Evolutionary conservation across 805 yeast species (phyloP), one percentile per base, ranked within the genome.

Genomic region (Schwanniomyces yamadae): DNA sequence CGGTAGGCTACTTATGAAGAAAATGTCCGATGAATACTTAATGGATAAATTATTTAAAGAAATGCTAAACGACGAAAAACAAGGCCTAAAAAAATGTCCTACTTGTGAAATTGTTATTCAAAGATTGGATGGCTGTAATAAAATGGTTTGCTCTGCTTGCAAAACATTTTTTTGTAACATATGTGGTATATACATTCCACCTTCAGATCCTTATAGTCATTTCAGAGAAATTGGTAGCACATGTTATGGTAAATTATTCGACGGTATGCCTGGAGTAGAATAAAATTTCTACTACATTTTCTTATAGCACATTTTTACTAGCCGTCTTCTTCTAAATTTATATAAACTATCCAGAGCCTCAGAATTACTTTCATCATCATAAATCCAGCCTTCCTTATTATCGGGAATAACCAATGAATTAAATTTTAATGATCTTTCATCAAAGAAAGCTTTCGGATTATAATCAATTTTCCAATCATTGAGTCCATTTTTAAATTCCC

Each of bases 391-490:
- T 2, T 58, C 50, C 6, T 53, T 59, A 23, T 59, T 55, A 3
- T 55, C 57, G 6, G 41, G 50, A n/a, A 55, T 53, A 2, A 44
- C 53, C 12, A 45, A 36, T 9, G 41, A 29, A 1, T 24, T 22
- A 13, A 33, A 23, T 4, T 35, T 39, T 9, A 75, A 49, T 1
- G 69, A 68, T 22, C 82, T 64, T 17, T 70, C 75, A 1, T 44
- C 31, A 5, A 78, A 64, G 82, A 91, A 85, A 2, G 48, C 49
- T 1, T 40, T 44, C 0, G 82, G 79, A 27, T 75, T 56, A 11
- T 50, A 47, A 49, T 88, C 96, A 10, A 80, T 63, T 33, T 58
- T 59, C 96, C 96, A 89, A 8, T 66, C 63, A 28, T 73, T 71
- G 18, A 72, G 75, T 18, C 61, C 58, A 5, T 63, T 68, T 39